Evolutionary conservation across 768 basidiomycete genomes (phyloP).

Genomic region (Leccinum subgranulosum): DNA sequence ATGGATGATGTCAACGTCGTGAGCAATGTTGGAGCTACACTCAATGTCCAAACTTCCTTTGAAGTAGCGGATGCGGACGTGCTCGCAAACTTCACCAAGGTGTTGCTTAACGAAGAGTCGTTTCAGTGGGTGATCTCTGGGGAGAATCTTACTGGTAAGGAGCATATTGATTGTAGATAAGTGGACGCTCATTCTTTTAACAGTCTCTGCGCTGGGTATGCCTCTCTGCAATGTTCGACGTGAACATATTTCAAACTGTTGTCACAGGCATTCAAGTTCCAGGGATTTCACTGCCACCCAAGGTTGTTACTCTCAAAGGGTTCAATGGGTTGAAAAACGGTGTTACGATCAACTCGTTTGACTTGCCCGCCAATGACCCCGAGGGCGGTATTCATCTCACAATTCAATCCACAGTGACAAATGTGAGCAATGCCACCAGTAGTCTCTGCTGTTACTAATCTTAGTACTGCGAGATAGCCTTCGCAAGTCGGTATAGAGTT

Average conservation of each 20-base stretch:
- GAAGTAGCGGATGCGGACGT: slow-evolving; percentile 53
- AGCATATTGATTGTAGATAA: not conserved
- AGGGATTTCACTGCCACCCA: slow-evolving; percentile 51
- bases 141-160: slow-evolving; percentile 57
- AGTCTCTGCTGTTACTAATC: slow-evolving; percentile 6
- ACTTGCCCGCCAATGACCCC: slow-evolving; percentile 68
- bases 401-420: slow-evolving; percentile 54
- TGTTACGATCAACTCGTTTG: slow-evolving; percentile 63
- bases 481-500: slow-evolving; percentile 73
- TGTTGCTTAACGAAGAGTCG: slow-evolving; percentile 57
- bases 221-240: not conserved
- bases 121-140: slow-evolving; percentile 71
- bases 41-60: slow-evolving; percentile 55
- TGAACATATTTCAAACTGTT: not conserved
- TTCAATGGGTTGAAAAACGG: slow-evolving; percentile 66
- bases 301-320: slow-evolving; percentile 62
- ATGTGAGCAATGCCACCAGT: slow-evolving; percentile 40
- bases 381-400: slow-evolving; percentile 69
- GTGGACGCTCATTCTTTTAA: slow-evolving; percentile 6
- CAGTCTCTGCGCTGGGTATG: slow-evolving; percentile 57
- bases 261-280: slow-evolving; percentile 52
- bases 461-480: slow-evolving; percentile 39
- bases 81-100: slow-evolving; percentile 64
- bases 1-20: slow-evolving; percentile 57
- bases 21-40: slow-evolving; percentile 61